A percentile compares a stretch with the other conserved stretches of the same genome.
Evolutionary conservation across 2,329 filamentous ascomycete species (phyloP).

Genomic region (Diplodia intermedia): DNA sequence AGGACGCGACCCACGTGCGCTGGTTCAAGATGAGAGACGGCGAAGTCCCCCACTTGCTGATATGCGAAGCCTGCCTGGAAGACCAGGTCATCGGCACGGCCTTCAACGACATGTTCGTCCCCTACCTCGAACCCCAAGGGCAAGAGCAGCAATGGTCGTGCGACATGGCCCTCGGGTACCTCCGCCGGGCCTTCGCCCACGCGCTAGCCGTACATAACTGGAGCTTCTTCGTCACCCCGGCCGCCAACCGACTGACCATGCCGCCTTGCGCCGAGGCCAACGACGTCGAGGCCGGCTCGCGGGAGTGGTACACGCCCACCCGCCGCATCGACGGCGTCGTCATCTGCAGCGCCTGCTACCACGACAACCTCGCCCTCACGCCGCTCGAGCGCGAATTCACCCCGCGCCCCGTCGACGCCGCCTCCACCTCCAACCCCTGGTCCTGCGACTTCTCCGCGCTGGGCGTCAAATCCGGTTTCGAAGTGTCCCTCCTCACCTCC

Average conservation of each 20-base stretch:
- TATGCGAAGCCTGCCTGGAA: conserved; percentile 7
- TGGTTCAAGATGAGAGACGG: background rate
- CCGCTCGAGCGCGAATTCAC: conserved; percentile 63
- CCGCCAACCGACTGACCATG: conserved; percentile 62
- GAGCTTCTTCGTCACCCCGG: conserved; percentile 51
- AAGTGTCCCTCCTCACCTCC: conserved; percentile 45
- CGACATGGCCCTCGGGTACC: background rate
- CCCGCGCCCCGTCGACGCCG: conserved; percentile 61
- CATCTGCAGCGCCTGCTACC: conserved; percentile 34
- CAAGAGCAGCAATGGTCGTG: conserved; percentile 4
- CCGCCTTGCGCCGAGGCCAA: conserved; percentile 55
- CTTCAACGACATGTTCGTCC: background rate
- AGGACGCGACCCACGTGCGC: background rate
- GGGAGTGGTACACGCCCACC: conserved; percentile 60
- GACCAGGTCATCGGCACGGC: background rate
- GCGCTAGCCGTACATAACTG: background rate
- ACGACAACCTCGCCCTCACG: conserved; percentile 70
- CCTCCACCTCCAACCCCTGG: conserved; percentile 62
- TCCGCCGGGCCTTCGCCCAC: background rate
- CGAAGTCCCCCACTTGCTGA: background rate
- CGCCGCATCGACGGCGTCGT: background rate
- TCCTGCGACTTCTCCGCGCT: conserved; percentile 62
- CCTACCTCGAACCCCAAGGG: background rate
- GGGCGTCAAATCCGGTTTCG: conserved; percentile 64
- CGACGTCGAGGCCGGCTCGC: conserved; percentile 67